phyloP scores from a whole-genome alignment of 2,329 filamentous ascomycete genomes.

The Alternaria sp. region DNA sequence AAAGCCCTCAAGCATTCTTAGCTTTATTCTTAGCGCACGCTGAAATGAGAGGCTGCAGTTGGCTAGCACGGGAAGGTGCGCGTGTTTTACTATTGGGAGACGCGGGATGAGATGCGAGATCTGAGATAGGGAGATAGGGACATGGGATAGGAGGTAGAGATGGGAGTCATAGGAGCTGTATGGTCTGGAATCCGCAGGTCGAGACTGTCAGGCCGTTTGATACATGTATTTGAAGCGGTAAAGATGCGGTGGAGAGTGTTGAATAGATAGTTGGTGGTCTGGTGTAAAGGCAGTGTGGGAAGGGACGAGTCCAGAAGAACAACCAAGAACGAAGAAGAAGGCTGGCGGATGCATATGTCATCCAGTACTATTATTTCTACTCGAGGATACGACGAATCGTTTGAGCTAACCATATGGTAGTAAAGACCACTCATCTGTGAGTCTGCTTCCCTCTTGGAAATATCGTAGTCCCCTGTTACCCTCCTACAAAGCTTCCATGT shows the following conservation, averaged over 20 bases:
- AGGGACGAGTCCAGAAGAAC: background rate
- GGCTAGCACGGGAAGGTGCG: background rate
- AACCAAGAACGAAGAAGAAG: background rate
- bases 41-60: background rate
- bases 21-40: background rate
- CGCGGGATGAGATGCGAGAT: too few relatives aligned
- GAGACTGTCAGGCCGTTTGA: background rate
- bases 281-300: too few relatives aligned
- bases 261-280: too few relatives aligned
- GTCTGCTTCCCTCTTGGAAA: background rate
- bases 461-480: background rate
- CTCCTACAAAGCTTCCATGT: background rate
- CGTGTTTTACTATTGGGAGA: background rate
- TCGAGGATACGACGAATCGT: accelerated
- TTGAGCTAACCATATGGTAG: background rate
- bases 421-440: background rate
- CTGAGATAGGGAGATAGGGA: too few relatives aligned
- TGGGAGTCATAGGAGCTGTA: background rate
- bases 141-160: too few relatives aligned
- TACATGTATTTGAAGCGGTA: too few relatives aligned
- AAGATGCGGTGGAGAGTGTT: too few relatives aligned
- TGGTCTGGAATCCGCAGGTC: background rate
- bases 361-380: accelerated
- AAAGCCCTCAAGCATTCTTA: too few relatives aligned
- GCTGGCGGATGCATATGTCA: background rate